phyloP scores from a whole-genome alignment of 495 filamentous ascomycete species.

The Hyaloscypha variabilis region DNA sequence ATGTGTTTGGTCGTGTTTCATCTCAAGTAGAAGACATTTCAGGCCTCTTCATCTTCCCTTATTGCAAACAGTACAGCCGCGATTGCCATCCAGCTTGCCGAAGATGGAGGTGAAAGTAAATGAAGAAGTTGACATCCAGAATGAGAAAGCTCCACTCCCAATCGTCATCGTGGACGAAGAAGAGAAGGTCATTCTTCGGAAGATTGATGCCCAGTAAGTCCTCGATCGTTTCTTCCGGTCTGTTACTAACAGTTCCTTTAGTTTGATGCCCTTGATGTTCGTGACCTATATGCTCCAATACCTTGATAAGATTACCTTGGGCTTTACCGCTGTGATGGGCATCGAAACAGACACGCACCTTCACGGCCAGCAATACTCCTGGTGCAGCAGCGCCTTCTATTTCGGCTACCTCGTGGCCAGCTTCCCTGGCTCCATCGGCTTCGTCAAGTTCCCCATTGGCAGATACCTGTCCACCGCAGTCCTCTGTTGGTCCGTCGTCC shows the following conservation, averaged over 20 bases:
- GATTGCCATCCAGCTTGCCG: background rate
- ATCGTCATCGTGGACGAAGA: constrained; percentile 20
- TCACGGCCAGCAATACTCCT: constrained; percentile 40
- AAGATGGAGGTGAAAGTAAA: background rate
- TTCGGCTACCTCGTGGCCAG: constrained; percentile 67
- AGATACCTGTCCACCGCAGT: constrained; percentile 59
- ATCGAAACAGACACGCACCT: constrained; percentile 45
- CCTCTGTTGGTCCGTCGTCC: constrained; percentile 45
- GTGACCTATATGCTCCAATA: constrained; percentile 58
- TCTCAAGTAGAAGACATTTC: too few species aligned
- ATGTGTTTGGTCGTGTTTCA: too few species aligned
- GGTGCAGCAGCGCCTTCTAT: constrained; percentile 57
- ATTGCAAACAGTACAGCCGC: too few species aligned
- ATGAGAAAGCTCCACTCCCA: background rate
- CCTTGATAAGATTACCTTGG: constrained; percentile 59
- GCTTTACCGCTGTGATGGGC: constrained; percentile 58
- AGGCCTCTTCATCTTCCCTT: too few species aligned
- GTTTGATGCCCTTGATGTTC: constrained; percentile 56
- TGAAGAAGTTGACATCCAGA: background rate
- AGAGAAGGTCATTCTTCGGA: constrained; percentile 37
- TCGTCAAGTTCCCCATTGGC: constrained; percentile 53
- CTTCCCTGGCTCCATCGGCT: constrained; percentile 57
- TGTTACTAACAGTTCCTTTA: background rate
- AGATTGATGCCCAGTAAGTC: constrained; percentile 37
- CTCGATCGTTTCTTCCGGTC: background rate